Conservation (phyloP, 148 eudicot species). For the Dianthus caryophyllus region DNA sequence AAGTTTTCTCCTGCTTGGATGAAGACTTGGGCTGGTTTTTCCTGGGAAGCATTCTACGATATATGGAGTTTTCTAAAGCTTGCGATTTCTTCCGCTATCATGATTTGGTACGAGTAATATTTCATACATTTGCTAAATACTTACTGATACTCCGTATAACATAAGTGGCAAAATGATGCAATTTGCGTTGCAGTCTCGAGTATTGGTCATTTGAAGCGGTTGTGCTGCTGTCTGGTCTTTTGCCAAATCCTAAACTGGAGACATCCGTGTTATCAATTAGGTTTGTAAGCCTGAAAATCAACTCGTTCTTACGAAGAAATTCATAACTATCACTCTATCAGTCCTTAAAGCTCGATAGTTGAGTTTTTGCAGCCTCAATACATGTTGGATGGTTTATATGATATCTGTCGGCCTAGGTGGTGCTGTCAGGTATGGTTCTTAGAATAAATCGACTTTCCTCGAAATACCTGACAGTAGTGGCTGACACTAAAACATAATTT, state of each 20-base stretch:
- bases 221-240: conserved; percentile 36
- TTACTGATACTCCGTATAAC: too few species aligned
- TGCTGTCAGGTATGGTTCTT: conserved; percentile 47
- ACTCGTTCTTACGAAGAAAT: not conserved
- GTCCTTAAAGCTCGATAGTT: not conserved
- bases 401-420: conserved; percentile 69
- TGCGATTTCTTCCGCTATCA: conserved; percentile 25
- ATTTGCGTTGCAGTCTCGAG: conserved; percentile 27
- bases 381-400: conserved; percentile 77
- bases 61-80: conserved; percentile 24
- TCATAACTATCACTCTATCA: not conserved
- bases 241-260: conserved; percentile 62
- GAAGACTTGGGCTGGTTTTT: conserved; percentile 21
- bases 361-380: conserved; percentile 48
- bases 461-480: too few species aligned
- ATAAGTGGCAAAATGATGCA: too few species aligned
- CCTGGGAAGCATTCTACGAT: conserved; percentile 20
- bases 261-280: conserved; percentile 66
- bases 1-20: conserved; percentile 26
- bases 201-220: conserved; percentile 39
- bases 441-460: not conserved
- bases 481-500: too few species aligned
- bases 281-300: conserved; percentile 19
- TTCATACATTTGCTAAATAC: too few species aligned
- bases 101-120: conserved; percentile 6